Evolutionary conservation across 257 asterid genomes (phyloP).

Genomic region (Solanum tacnaense): DNA sequence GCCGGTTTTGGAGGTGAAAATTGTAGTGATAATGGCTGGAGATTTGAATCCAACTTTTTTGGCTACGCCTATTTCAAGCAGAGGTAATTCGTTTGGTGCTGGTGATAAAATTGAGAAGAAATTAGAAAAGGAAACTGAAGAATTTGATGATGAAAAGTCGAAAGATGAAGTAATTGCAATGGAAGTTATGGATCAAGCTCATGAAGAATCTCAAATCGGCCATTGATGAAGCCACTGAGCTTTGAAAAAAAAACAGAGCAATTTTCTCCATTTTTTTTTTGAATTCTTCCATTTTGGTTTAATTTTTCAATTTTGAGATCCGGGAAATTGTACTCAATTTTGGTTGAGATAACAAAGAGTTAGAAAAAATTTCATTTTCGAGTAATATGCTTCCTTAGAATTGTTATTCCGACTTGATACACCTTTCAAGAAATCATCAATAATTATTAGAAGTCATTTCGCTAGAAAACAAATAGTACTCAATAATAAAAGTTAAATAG

Average conservation of each 20-base stretch:
- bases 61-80: slow-evolving; percentile 65
- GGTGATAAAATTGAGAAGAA: not conserved
- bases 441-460: too few relatives aligned
- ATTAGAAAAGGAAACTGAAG: not conserved
- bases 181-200: not conserved
- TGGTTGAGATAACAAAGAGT: not conserved
- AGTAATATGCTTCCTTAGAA: not conserved
- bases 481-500: too few relatives aligned
- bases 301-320: not conserved
- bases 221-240: not conserved
- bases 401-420: not conserved
- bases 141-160: not conserved
- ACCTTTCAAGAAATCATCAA: fast-evolving
- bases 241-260: not conserved
- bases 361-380: not conserved
- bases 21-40: slow-evolving; percentile 83
- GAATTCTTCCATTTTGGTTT: not conserved
- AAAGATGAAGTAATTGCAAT: not conserved
- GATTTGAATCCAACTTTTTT: slow-evolving; percentile 69
- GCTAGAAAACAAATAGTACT: too few relatives aligned
- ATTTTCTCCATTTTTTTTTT: not conserved
- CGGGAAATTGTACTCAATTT: not conserved
- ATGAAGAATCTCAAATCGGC: not conserved
- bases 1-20: slow-evolving; percentile 53
- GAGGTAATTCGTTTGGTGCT: slow-evolving; percentile 4